Evolutionary conservation across 192 early-diverging fungal genomes (phyloP).

Genomic region (Coemansia interrupta): DNA sequence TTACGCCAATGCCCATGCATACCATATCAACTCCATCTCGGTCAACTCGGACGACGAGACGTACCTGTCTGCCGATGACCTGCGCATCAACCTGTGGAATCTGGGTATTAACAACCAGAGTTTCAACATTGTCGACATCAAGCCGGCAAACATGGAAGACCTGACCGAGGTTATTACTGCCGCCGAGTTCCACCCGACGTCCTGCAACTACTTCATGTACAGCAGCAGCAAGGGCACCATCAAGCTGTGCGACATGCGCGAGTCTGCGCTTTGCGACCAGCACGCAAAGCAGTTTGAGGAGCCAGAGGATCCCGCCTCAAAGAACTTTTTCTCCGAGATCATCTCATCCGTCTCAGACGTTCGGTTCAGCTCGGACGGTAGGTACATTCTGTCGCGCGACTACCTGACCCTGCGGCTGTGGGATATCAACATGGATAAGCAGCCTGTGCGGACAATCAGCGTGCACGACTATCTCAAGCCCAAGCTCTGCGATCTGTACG

Average conservation of each 20-base stretch:
- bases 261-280: slow-evolving; percentile 89
- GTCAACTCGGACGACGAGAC: slow-evolving; percentile 98
- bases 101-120: slow-evolving; percentile 95
- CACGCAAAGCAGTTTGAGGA: slow-evolving; percentile 94
- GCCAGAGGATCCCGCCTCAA: slow-evolving; percentile 87
- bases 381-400: slow-evolving; percentile 95
- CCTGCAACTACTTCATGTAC: slow-evolving; percentile 98
- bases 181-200: slow-evolving; percentile 92
- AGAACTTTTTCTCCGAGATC: slow-evolving; percentile 99
- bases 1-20: slow-evolving; percentile 97
- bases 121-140: slow-evolving; percentile 99
- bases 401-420: slow-evolving; percentile 97
- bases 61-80: slow-evolving; percentile 94
- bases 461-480: slow-evolving; percentile 94
- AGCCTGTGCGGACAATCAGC: slow-evolving; percentile 90
- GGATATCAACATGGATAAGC: slow-evolving; percentile 97
- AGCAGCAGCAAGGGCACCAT: slow-evolving; percentile 97
- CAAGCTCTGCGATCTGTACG: slow-evolving; percentile 98
- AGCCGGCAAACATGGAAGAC: slow-evolving; percentile 99
- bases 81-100: slow-evolving; percentile 99
- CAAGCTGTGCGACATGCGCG: slow-evolving; percentile 95
- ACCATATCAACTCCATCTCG: slow-evolving; percentile 99
- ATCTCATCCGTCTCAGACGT: slow-evolving; percentile 97
- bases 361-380: slow-evolving; percentile 93
- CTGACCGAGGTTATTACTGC: slow-evolving; percentile 98